Base-by-base conservation (phyloP, 1,139 yeast genomes). In the Yamadazyma mexicana region DNA sequence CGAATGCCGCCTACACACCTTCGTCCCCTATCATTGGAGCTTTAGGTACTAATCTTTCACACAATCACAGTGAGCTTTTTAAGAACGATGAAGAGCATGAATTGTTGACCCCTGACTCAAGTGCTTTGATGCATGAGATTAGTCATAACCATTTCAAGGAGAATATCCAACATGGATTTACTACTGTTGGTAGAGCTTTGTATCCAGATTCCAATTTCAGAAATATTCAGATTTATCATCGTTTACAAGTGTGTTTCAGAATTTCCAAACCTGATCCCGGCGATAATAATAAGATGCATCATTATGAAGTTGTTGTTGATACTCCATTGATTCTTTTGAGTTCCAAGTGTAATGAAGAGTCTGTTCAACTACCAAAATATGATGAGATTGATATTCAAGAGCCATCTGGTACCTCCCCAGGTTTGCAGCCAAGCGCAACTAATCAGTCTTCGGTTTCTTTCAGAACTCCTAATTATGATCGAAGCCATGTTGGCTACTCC, bases 251-350 rank as follows among this genome's bases (percentile, higher is more conserved):
- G 4, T 81, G 88, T 51, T 75, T 89, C 49, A 68, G 96, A 42
- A 83, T 89, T 26, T 83, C 95, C 23, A 83, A 81, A 51, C 75
- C 75, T 0, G 82, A 79, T 44, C 76, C 80, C 5, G 70, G 70
- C 9, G 81, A 79, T 43, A 61, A 69, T 38, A 69, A 66, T 35
- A 80, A 77, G 50, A 66, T 85, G 65, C 91, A 87, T 52, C 95
- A 87, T 59, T 89, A 83, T 55, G 96, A 89, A 53, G 95, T 89
- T 34, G 82, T 88, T 38, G 85, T 89, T 33, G 96, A 88, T 57
- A 86, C 96, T 0, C 96, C 96, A 0, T 72, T 89, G 38, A 73
- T 76, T 23, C 67, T 89, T 39, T 70, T 87, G 34, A 83, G 94
- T 39, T 77, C 87, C 18, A 75, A 79, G 47, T 88, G 96, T 64